phyloP scores from a whole-genome alignment of 352 stramenopile genomes.

The Globisporangium canariense region DNA sequence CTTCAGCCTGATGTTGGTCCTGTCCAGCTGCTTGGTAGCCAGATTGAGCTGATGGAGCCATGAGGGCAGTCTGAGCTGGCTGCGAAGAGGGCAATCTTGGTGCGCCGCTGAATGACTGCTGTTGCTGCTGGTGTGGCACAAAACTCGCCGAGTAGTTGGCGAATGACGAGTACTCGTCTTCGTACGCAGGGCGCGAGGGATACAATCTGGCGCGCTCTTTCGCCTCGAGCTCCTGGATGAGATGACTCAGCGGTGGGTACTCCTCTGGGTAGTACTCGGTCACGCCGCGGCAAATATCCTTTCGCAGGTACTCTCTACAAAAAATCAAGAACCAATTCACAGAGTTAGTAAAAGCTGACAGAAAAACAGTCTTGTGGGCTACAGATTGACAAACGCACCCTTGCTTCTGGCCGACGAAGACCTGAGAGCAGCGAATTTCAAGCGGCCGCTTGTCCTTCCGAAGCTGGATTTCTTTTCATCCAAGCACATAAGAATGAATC shows the following conservation, averaged over 20 bases:
- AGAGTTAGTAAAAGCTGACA: constrained; percentile 3
- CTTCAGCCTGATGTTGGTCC: constrained; percentile 16
- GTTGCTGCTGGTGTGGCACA: constrained; percentile 10
- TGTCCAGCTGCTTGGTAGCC: not conserved
- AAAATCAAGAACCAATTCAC: not conserved
- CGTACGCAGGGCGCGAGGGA: constrained; percentile 42
- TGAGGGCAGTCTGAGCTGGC: constrained; percentile 6
- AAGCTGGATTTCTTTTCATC: constrained; percentile 52
- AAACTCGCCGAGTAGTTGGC: constrained; percentile 35
- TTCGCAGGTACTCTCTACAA: constrained; percentile 53
- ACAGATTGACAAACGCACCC: constrained; percentile 35
- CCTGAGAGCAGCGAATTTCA: constrained; percentile 45
- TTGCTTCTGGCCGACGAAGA: constrained; percentile 82
- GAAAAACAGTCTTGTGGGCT: not conserved
- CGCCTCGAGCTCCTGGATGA: constrained; percentile 61
- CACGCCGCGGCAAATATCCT: constrained; percentile 76
- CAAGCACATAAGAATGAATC: not conserved
- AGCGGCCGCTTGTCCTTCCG: constrained; percentile 66
- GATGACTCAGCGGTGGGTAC: constrained; percentile 69
- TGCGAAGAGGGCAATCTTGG: constrained; percentile 3
- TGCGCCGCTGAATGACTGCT: not conserved
- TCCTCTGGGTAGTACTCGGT: constrained; percentile 72
- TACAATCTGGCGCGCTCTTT: constrained; percentile 64
- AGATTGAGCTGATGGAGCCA: constrained; percentile 3
- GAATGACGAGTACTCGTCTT: constrained; percentile 77